These are phyloP conservation scores for Ceriops zippeliana DNA, from an alignment of 345 rosid genomes.

Conservation along the genomic window DNA sequence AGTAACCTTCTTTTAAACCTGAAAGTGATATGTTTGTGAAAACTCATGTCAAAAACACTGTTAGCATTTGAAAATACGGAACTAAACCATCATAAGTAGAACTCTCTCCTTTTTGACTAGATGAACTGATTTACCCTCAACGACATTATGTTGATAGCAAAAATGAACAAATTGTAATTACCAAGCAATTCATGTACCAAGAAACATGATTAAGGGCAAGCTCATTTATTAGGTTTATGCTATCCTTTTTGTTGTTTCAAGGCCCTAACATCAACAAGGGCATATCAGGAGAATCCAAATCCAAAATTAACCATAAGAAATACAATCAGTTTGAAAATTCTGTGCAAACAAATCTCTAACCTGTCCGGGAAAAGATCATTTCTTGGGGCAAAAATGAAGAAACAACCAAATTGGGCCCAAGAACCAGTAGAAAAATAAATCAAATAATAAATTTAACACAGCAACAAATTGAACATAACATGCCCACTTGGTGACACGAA, in stretches of 20 bases:
- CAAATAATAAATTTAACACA: no score
- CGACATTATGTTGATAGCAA: neutral
- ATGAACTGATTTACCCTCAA: neutral
- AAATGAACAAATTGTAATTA: neutral
- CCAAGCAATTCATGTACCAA: neutral
- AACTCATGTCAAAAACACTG: conserved; percentile 1
- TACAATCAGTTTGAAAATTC: no score
- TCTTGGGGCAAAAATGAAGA: no score
- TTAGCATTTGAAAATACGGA: neutral
- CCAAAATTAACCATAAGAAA: no score
- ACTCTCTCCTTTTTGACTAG: no score
- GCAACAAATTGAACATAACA: no score
- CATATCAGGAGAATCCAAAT: no score
- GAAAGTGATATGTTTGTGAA: conserved; percentile 3
- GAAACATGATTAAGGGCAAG: neutral
- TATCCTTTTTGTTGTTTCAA: neutral
- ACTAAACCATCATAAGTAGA: neutral
- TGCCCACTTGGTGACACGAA: no score
- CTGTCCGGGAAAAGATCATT: no score
- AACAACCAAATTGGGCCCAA: no score
- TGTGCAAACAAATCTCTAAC: no score
- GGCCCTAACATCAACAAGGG: neutral
- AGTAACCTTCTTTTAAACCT: conserved; percentile 61
- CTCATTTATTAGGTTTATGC: neutral
- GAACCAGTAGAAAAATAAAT: no score